Percentiles rank a stretch among this genome's conserved stretches.
Evolutionary conservation across 1,284 basidiomycete genomes (phyloP).

Genomic region (Ganoderma meredithae): DNA sequence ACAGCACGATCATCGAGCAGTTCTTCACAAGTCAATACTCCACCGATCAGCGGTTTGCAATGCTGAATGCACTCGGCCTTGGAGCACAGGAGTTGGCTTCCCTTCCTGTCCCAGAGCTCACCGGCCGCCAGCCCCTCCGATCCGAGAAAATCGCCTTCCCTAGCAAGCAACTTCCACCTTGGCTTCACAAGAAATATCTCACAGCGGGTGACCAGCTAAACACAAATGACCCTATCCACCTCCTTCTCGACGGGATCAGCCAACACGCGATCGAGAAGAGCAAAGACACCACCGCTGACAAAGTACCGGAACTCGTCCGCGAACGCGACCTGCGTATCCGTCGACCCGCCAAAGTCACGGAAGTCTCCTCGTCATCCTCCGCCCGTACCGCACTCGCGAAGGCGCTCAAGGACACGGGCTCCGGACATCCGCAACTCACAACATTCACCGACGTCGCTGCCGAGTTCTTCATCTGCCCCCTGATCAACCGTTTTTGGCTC

Average conservation of each 20-base stretch:
- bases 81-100: constrained; percentile 88
- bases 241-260: constrained; percentile 67
- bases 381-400: constrained; percentile 31
- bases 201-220: constrained; percentile 44
- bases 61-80: constrained; percentile 86
- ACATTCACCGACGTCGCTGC: constrained; percentile 82
- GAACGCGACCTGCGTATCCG: constrained; percentile 80
- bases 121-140: constrained; percentile 41
- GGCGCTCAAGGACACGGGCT: constrained; percentile 23
- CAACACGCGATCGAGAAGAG: constrained; percentile 63
- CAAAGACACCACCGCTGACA: constrained; percentile 55
- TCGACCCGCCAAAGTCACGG: constrained; percentile 53
- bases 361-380: constrained; percentile 41
- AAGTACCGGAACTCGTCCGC: constrained; percentile 67
- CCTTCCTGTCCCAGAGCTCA: constrained; percentile 58
- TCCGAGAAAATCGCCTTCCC: constrained; percentile 67
- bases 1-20: constrained; percentile 86
- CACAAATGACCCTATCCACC: constrained; percentile 50
- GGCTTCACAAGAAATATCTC: constrained; percentile 75
- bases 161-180: constrained; percentile 77
- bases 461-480: constrained; percentile 86
- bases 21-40: constrained; percentile 95
- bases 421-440: constrained; percentile 35
- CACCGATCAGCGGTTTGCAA: constrained; percentile 81
- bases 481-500: constrained; percentile 92